phyloP scores from a whole-genome alignment of 1,284 basidiomycete species.

The Fomitopsis schrenkii region DNA sequence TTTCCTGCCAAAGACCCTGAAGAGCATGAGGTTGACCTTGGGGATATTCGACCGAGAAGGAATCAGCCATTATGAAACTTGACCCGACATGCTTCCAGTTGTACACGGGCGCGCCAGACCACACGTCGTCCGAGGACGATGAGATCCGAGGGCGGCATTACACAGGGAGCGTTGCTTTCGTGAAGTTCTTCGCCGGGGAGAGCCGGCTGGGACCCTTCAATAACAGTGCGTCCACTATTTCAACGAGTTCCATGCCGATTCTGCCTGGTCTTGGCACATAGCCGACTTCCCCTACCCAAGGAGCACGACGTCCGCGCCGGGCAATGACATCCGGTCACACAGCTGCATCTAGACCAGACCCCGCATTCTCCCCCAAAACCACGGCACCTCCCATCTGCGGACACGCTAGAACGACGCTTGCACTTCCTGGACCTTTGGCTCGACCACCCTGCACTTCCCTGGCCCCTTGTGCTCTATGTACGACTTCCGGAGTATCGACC shows the following conservation, averaged over 20 bases:
- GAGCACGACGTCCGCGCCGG: conserved; percentile 31
- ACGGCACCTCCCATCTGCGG: conserved; percentile 15
- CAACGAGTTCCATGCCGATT: neutral
- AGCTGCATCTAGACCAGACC: conserved; percentile 51
- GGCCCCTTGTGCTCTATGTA: conserved; percentile 50
- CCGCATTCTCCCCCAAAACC: conserved; percentile 38
- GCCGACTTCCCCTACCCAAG: conserved; percentile 38
- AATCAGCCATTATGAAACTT: conserved; percentile 34
- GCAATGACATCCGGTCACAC: conserved; percentile 41
- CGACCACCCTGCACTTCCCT: conserved; percentile 51
- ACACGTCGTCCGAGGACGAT: conserved; percentile 41
- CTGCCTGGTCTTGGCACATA: conserved; percentile 12
- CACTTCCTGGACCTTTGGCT: conserved; percentile 57
- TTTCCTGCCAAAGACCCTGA: conserved; percentile 1
- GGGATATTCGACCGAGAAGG: conserved; percentile 48
- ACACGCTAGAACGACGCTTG: conserved; percentile 27
- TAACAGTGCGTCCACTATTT: conserved; percentile 42
- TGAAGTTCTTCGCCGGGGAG: conserved; percentile 48
- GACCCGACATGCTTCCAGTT: conserved; percentile 55
- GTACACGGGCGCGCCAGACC: conserved; percentile 30
- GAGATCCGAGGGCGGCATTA: conserved; percentile 43
- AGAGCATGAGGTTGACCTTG: conserved; percentile 34
- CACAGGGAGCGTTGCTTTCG: conserved; percentile 48
- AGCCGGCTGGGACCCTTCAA: conserved; percentile 54
- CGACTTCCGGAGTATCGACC: conserved; percentile 49